phyloP scores from a whole-genome alignment of 1,284 basidiomycete genomes.

The Ganoderma multipileum region DNA sequence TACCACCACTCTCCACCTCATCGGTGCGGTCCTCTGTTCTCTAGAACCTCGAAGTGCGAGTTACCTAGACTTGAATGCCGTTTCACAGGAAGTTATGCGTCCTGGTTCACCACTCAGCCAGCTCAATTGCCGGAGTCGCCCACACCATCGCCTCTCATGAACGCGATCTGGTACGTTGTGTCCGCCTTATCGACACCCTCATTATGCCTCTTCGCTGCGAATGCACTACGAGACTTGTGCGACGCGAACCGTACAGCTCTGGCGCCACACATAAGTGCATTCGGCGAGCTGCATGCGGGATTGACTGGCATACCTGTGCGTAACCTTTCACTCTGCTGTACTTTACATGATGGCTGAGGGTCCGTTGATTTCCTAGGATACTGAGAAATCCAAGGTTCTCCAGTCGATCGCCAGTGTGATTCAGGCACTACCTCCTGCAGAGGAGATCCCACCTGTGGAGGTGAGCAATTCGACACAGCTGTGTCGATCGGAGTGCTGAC shows the following conservation, averaged over 20 bases:
- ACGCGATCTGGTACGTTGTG: slow-evolving; percentile 76
- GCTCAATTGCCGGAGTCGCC: slow-evolving; percentile 44
- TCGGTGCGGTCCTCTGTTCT: slow-evolving; percentile 56
- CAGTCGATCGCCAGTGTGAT: slow-evolving; percentile 92
- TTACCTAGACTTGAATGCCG: not conserved
- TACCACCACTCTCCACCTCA: slow-evolving; percentile 73
- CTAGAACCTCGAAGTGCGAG: not conserved
- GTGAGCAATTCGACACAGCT: slow-evolving; percentile 43
- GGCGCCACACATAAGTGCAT: slow-evolving; percentile 83
- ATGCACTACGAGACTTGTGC: slow-evolving; percentile 83
- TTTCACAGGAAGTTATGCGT: slow-evolving; percentile 76
- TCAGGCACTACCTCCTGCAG: slow-evolving; percentile 79
- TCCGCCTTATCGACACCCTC: slow-evolving; percentile 67
- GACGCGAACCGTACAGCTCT: slow-evolving; percentile 85
- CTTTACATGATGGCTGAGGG: not conserved
- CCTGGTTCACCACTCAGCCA: slow-evolving; percentile 78
- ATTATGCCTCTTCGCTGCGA: slow-evolving; percentile 79
- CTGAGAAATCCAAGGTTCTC: slow-evolving; percentile 88
- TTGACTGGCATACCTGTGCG: slow-evolving; percentile 66
- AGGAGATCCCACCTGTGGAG: slow-evolving; percentile 82
- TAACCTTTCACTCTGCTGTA: no score
- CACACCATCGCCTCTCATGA: slow-evolving; percentile 56
- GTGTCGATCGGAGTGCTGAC: not conserved
- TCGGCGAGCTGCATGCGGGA: slow-evolving; percentile 82
- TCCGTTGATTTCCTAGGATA: slow-evolving; percentile 56